A percentile compares a stretch with the other conserved stretches of the same genome.
Evolutionary conservation across 495 filamentous ascomycete genomes (phyloP).

Genomic region (Penicillium canariense): DNA sequence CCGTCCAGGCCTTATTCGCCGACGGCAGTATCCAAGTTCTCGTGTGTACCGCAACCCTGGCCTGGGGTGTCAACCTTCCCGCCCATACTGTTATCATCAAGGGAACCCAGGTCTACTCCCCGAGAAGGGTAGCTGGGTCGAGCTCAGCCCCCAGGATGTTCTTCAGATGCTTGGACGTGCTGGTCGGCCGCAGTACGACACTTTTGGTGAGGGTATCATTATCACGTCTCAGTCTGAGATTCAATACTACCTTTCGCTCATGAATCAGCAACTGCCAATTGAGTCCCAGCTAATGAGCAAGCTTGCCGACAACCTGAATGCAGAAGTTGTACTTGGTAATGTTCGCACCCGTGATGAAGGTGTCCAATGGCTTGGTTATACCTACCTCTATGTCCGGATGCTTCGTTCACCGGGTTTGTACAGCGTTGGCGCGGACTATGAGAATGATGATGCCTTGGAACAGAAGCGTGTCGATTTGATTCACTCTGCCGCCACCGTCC

Average conservation of each 20-base stretch:
- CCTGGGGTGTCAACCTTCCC: slow-evolving; percentile 98
- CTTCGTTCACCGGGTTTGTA: slow-evolving; percentile 93
- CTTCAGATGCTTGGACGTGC: slow-evolving; percentile 98
- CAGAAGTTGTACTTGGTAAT: slow-evolving; percentile 93
- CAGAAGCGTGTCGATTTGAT: slow-evolving; percentile 96
- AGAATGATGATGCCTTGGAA: slow-evolving; percentile 85
- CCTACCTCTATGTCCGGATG: slow-evolving; percentile 98
- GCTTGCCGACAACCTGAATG: slow-evolving; percentile 94
- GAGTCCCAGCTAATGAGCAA: slow-evolving; percentile 94
- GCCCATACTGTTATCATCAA: slow-evolving; percentile 98
- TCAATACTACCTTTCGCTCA: slow-evolving; percentile 91
- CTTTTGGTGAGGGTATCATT: slow-evolving; percentile 96
- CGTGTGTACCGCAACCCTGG: slow-evolving; percentile 93
- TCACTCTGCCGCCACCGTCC: slow-evolving; percentile 84
- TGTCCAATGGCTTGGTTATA: slow-evolving; percentile 98
- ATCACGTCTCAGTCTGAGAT: slow-evolving; percentile 94
- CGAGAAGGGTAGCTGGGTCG: slow-evolving; percentile 98
- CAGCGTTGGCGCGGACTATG: slow-evolving; percentile 92
- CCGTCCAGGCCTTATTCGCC: slow-evolving; percentile 91
- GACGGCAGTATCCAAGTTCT: slow-evolving; percentile 91
- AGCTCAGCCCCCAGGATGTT: slow-evolving; percentile 95
- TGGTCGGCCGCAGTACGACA: slow-evolving; percentile 94
- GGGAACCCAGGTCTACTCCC: slow-evolving; percentile 96
- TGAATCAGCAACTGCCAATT: slow-evolving; percentile 97
- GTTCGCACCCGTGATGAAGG: slow-evolving; percentile 91